A percentile compares a stretch with the other conserved stretches of the same genome.
These are phyloP conservation scores for Aureoboletus auriporus DNA, from an alignment of 768 basidiomycete species.

Conservation along the genomic window DNA sequence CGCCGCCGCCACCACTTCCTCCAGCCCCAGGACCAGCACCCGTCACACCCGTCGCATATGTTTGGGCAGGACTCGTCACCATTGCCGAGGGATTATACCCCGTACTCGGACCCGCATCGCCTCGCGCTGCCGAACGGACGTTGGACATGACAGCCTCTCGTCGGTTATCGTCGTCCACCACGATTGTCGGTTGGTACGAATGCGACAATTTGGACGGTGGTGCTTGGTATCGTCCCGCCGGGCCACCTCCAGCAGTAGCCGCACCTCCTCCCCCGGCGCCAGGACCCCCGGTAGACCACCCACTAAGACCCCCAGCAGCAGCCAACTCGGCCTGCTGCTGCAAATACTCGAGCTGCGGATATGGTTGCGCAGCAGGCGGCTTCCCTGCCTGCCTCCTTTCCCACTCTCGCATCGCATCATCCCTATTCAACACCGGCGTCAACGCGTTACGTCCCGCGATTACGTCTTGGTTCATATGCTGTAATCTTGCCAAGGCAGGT, in stretches of 20 bases:
- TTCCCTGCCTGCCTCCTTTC: constrained; percentile 83
- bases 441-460: constrained; percentile 70
- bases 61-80: constrained; percentile 74
- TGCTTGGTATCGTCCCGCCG: constrained; percentile 43
- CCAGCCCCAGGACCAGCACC: background rate
- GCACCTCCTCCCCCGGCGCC: constrained; percentile 27
- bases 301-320: constrained; percentile 54
- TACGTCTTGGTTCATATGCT: constrained; percentile 85
- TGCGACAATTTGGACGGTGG: constrained; percentile 31
- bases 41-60: constrained; percentile 45
- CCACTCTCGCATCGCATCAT: constrained; percentile 96
- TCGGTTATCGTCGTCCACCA: constrained; percentile 66
- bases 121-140: constrained; percentile 60
- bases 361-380: constrained; percentile 65
- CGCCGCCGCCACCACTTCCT: background rate
- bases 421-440: constrained; percentile 91
- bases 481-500: constrained; percentile 84
- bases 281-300: constrained; percentile 43
- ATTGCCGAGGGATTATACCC: constrained; percentile 47
- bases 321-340: constrained; percentile 92
- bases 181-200: constrained; percentile 50
- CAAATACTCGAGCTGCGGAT: constrained; percentile 86
- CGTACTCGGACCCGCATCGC: constrained; percentile 37
- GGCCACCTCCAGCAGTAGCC: constrained; percentile 11
- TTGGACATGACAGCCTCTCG: constrained; percentile 81